Percentiles rank a stretch among this genome's conserved stretches.
Conservation (phyloP, 1,284 basidiomycete species). For the Cryptococcus deneoformans region DNA sequence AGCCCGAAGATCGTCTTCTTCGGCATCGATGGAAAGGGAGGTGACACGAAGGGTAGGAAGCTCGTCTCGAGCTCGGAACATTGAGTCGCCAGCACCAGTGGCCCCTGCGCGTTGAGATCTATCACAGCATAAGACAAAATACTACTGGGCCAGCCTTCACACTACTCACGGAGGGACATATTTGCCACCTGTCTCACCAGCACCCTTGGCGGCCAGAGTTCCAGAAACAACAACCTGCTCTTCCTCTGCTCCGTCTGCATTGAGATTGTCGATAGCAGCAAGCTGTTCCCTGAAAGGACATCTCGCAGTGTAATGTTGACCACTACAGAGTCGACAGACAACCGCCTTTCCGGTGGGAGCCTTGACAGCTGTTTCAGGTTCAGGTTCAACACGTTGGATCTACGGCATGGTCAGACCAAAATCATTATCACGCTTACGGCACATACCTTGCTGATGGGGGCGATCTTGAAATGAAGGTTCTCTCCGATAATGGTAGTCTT, state of each 20-base stretch:
- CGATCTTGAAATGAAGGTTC: conserved; percentile 79
- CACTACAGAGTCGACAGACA: conserved; percentile 90
- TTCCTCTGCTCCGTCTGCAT: conserved; percentile 42
- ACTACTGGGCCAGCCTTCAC: not conserved
- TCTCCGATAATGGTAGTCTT: conserved; percentile 97
- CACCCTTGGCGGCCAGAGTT: conserved; percentile 22
- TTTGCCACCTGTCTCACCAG: conserved; percentile 49
- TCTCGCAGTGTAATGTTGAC: conserved; percentile 96
- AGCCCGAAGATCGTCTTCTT: conserved; percentile 82
- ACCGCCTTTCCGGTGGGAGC: conserved; percentile 77
- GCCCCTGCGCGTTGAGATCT: conserved; percentile 46
- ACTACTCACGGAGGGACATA: conserved; percentile 74
- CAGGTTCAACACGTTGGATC: conserved; percentile 57
- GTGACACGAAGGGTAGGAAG: conserved; percentile 96
- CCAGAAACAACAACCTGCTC: conserved; percentile 22
- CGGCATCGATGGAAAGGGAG: conserved; percentile 94
- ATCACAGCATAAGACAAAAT: not conserved
- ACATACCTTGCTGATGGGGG: conserved; percentile 67
- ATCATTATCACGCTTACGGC: not conserved
- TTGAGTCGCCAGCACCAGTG: conserved; percentile 68
- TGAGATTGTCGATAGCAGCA: conserved; percentile 66
- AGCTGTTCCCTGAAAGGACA: conserved; percentile 96
- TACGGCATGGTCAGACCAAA: not conserved
- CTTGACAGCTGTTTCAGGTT: conserved; percentile 69
- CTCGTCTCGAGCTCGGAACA: conserved; percentile 76